Evolutionary conservation across 2,329 filamentous ascomycete genomes (phyloP), one percentile per base, ranked within the genome.

Genomic region (Camillea tinctor): DNA sequence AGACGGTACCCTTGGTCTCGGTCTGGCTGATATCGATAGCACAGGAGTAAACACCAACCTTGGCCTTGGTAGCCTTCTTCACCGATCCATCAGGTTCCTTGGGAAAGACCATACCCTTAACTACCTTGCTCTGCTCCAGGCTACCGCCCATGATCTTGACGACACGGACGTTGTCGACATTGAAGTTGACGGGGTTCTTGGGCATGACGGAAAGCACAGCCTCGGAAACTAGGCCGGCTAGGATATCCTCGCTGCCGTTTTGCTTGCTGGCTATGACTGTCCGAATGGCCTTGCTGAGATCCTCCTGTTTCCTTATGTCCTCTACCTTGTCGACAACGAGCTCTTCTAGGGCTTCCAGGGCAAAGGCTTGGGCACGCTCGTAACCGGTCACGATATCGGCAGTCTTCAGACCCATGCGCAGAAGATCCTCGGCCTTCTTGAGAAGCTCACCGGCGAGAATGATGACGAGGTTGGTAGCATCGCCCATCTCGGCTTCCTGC

Each of bases 131-230:
- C 81, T 99, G 93, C 72, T 96, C 92, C 73, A 99, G 81, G 75
- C 90, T 93, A 66, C 95, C 94, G 70, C 95, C 95, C 94, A 99
- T 98, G 72, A 99, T 99, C 85, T 99, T 99, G 71, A 99, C 96
- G 60, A 99, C 96, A 62, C 95, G 91, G 71, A 99, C 89, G 77
- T 99, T 99, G 82, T 99, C 95, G 66, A 99, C 93, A 78, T 97
- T 99, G 85, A 99, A 99, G 80, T 96, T 93, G 75, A 84, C 80
- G 21, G 95, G 91, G 80, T 97, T 97, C 83, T 97, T 97, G 68
- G 96, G 95, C 64, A 99, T 85, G 20, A 99, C 93, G 51, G 92
- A 88, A 59, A 98, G 86, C 59, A 90, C 86, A 50, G 86, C 88
- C 75, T 97, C 93, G 52, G 96, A 89, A 66, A 99, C 93, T 71